phyloP scores from a whole-genome alignment of 345 rosid genomes.

The Murraya koenigii region DNA sequence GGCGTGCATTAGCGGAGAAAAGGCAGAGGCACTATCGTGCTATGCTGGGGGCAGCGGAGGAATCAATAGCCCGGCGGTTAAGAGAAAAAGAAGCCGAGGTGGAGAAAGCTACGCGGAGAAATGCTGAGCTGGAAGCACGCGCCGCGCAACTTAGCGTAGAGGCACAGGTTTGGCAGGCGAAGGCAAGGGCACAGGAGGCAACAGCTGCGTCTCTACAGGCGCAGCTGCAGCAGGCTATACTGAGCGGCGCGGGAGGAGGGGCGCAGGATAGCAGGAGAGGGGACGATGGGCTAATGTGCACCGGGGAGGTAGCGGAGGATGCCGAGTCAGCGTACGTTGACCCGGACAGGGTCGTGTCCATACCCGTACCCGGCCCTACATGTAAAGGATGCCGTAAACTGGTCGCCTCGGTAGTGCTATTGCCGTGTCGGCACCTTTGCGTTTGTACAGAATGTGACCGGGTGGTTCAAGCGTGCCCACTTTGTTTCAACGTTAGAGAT shows the following conservation, averaged over 20 bases:
- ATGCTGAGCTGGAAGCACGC: slow-evolving; percentile 81
- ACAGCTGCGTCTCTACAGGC: slow-evolving; percentile 78
- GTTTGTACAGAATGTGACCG: slow-evolving; percentile 71
- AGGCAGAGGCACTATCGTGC: slow-evolving; percentile 70
- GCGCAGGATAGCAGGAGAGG: slow-evolving; percentile 45
- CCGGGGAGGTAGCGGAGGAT: slow-evolving; percentile 57
- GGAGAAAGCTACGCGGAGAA: slow-evolving; percentile 69
- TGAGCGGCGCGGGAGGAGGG: slow-evolving; percentile 26
- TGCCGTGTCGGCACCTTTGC: slow-evolving; percentile 93
- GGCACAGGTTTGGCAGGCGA: slow-evolving; percentile 83
- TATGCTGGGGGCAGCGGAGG: slow-evolving; percentile 70
- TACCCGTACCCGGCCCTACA: slow-evolving; percentile 34
- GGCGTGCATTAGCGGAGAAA: slow-evolving; percentile 72
- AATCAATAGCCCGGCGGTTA: slow-evolving; percentile 48
- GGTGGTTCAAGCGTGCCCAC: slow-evolving; percentile 64
- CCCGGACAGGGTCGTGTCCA: slow-evolving; percentile 50
- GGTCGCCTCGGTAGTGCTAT: slow-evolving; percentile 64
- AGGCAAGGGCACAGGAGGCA: slow-evolving; percentile 75
- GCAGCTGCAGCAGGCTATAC: slow-evolving; percentile 65
- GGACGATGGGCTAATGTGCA: slow-evolving; percentile 26
- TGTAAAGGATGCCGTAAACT: slow-evolving; percentile 61
- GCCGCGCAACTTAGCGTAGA: slow-evolving; percentile 76
- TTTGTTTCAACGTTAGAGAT: slow-evolving; percentile 57
- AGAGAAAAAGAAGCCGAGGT: slow-evolving; percentile 70
- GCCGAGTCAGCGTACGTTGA: slow-evolving; percentile 87